phyloP scores from a whole-genome alignment of 2,329 filamentous ascomycete species.

The Endocalyx cinctus region DNA sequence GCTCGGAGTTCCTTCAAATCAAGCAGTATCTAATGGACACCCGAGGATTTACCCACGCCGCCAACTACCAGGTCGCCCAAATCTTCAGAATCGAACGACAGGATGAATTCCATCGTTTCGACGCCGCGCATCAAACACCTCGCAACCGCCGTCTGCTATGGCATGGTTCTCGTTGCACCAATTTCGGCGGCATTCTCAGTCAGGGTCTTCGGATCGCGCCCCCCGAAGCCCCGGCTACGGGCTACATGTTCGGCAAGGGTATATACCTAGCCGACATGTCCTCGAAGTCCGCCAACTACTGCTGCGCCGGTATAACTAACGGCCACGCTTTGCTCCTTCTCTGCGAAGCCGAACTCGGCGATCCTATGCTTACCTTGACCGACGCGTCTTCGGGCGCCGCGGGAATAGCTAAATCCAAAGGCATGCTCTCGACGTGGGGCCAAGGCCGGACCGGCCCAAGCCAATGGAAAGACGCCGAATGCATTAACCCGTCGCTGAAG shows the following conservation, averaged over 20 bases:
- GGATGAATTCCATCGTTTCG: constrained; percentile 67
- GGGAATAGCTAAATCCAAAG: constrained; percentile 53
- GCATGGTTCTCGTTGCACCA: constrained; percentile 81
- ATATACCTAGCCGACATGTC: constrained; percentile 85
- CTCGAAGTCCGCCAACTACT: constrained; percentile 79
- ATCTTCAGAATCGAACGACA: constrained; percentile 80
- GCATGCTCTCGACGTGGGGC: constrained; percentile 66
- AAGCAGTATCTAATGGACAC: constrained; percentile 63
- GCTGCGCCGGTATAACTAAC: constrained; percentile 56
- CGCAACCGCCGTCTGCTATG: constrained; percentile 72
- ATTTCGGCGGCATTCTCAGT: constrained; percentile 81
- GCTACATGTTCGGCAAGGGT: constrained; percentile 89
- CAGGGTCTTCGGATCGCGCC: constrained; percentile 89
- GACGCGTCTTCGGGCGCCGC: constrained; percentile 58
- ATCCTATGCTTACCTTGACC: constrained; percentile 64
- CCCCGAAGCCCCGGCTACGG: constrained; percentile 71
- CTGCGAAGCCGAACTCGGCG: constrained; percentile 78
- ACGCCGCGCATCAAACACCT: constrained; percentile 45
- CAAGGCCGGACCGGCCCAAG: constrained; percentile 60
- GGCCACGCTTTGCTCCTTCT: constrained; percentile 71
- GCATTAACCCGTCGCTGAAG: constrained; percentile 58
- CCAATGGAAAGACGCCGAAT: constrained; percentile 71
- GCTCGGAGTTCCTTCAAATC: constrained; percentile 62
- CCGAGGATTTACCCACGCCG: constrained; percentile 60
- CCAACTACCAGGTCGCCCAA: constrained; percentile 58